A percentile compares a stretch with the other conserved stretches of the same genome.
These are phyloP conservation scores for Cryptococcus hybrid DNA, from an alignment of 1,284 basidiomycete species.

Conservation along the genomic window DNA sequence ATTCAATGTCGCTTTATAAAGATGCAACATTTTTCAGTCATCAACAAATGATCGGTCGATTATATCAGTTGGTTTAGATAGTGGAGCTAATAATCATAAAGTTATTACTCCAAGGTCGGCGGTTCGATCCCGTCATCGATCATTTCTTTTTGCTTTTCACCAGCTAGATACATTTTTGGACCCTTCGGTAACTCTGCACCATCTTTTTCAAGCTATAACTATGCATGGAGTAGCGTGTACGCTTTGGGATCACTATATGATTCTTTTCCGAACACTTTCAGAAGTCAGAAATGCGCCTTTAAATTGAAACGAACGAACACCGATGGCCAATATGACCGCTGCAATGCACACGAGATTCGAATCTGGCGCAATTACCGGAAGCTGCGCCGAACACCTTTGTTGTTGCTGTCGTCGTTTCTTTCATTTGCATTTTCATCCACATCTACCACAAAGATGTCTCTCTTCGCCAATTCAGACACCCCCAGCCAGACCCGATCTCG, in stretches of 20 bases:
- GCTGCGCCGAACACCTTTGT: not conserved
- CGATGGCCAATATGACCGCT: no score
- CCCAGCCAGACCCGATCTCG: slow-evolving; percentile 22
- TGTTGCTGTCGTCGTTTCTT: not conserved
- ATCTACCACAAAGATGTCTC: not conserved
- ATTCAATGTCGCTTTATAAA: no score
- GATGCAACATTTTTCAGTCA: no score
- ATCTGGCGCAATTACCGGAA: no score
- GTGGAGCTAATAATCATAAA: not conserved
- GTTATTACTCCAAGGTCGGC: slow-evolving; percentile 7
- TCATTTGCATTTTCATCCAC: not conserved
- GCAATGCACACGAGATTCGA: no score
- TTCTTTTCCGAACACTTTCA: no score
- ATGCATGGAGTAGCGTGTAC: no score
- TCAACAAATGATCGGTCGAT: not conserved
- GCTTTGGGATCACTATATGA: no score
- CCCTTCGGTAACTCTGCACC: not conserved
- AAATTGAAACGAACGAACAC: no score
- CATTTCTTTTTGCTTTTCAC: not conserved
- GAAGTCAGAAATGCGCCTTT: no score
- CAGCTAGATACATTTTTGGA: not conserved
- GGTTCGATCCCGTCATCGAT: slow-evolving; percentile 6
- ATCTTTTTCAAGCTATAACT: no score
- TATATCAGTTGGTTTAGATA: slow-evolving; percentile 8
- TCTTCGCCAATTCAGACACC: slow-evolving; percentile 1